Evolutionary conservation across 208 protist genomes (phyloP).

Genomic region (Trypanosomatidae sp.): DNA sequence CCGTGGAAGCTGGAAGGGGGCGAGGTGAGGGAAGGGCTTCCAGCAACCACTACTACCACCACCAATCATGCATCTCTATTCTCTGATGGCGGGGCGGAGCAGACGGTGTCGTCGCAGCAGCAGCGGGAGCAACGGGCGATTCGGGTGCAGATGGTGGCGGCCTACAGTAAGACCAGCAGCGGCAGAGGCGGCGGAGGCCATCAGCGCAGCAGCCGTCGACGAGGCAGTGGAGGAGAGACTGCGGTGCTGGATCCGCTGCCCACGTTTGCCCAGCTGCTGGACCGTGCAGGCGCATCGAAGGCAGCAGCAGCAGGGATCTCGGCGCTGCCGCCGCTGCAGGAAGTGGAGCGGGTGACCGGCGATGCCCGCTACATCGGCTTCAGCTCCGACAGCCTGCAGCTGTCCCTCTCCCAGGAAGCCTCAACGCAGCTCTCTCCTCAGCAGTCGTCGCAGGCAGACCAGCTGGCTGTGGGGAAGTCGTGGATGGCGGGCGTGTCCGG

Average conservation of each 20-base stretch:
- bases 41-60: neutral
- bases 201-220: no score
- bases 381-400: constrained; percentile 26
- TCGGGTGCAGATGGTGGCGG: constrained; percentile 15
- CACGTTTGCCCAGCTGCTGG: no score
- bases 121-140: constrained; percentile 20
- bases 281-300: no score
- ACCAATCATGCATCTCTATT: neutral
- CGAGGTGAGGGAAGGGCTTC: no score
- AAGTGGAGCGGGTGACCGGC: no score
- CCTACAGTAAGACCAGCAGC: constrained; percentile 10
- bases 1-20: no score
- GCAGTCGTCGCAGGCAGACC: neutral
- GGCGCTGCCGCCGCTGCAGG: neutral
- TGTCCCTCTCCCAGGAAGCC: constrained; percentile 6
- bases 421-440: neutral
- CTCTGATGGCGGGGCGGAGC: neutral
- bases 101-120: no score
- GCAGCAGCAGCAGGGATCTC: no score
- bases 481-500: no score
- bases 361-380: constrained; percentile 21
- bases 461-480: neutral
- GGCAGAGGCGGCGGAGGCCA: no score
- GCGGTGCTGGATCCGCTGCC: neutral
- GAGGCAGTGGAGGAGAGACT: no score